These are phyloP conservation scores for Hypocrella siamensis DNA, from an alignment of 2,329 filamentous ascomycete genomes.

Conservation along the genomic window DNA sequence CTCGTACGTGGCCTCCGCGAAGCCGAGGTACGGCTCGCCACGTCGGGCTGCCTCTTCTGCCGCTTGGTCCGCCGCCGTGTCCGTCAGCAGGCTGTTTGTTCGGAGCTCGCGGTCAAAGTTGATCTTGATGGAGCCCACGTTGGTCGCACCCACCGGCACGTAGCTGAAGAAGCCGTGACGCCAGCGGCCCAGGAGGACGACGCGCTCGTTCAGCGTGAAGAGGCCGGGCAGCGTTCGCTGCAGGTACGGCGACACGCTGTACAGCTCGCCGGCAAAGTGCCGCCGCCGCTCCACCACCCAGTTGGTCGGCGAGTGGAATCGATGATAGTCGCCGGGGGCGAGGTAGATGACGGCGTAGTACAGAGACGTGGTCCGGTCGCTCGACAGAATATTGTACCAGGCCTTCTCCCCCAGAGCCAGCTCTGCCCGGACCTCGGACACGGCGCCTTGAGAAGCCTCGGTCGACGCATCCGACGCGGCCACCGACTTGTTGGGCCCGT, in stretches of 20 bases:
- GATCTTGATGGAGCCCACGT: conserved; percentile 90
- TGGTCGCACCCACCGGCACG: conserved; percentile 90
- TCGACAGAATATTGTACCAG: conserved; percentile 54
- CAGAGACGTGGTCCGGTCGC: conserved; percentile 51
- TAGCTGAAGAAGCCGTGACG: conserved; percentile 96
- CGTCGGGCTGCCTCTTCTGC: conserved; percentile 61
- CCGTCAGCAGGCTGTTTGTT: conserved; percentile 82
- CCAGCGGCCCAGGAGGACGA: conserved; percentile 87
- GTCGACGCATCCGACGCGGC: conserved; percentile 61
- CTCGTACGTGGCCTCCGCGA: conserved; percentile 79
- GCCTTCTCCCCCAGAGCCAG: conserved; percentile 56
- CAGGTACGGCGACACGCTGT: conserved; percentile 86
- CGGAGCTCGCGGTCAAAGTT: conserved; percentile 93
- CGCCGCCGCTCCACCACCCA: conserved; percentile 91
- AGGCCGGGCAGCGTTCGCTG: conserved; percentile 84
- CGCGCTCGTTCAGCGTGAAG: conserved; percentile 92
- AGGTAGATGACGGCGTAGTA: conserved; percentile 95
- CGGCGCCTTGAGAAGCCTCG: conserved; percentile 44
- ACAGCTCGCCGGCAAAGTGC: conserved; percentile 96
- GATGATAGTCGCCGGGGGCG: conserved; percentile 93
- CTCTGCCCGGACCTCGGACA: conserved; percentile 71
- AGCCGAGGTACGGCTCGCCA: conserved; percentile 79
- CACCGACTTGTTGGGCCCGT: conserved; percentile 28
- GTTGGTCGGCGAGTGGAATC: conserved; percentile 86
- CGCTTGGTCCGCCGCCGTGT: conserved; percentile 78